Evolutionary conservation across 164 flowering plant species (phyloP).

Genomic region (Stephania japonica): DNA sequence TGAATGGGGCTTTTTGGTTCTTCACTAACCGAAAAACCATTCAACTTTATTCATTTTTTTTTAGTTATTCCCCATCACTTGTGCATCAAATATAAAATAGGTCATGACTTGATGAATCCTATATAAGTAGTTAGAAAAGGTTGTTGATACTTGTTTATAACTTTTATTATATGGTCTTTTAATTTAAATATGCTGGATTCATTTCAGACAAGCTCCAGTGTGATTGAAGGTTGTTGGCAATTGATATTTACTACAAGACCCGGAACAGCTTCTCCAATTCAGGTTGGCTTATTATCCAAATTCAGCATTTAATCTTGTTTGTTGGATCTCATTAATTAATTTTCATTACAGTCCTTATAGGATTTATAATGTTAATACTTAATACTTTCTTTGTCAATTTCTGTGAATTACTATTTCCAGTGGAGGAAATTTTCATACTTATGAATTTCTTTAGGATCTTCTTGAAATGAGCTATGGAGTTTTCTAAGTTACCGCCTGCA

Average conservation of each 20-base stretch:
- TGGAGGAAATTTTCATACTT: neutral
- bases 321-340: neutral
- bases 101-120: neutral
- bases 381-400: neutral
- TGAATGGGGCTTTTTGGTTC: neutral
- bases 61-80: neutral
- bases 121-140: neutral
- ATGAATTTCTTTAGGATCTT: neutral
- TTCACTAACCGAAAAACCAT: too few species aligned
- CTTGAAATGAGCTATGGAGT: neutral
- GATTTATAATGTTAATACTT: neutral
- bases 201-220: constrained; percentile 68
- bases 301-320: neutral
- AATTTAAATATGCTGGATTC: neutral
- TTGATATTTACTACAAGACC: constrained; percentile 93
- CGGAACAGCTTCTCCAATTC: constrained; percentile 92
- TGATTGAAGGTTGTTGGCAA: constrained; percentile 93
- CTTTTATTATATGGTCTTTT: neutral
- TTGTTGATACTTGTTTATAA: neutral
- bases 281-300: constrained; percentile 35
- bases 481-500: neutral
- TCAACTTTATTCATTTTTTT: neutral
- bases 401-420: neutral
- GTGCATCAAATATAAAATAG: neutral
- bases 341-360: neutral